Conservation (phyloP, 23 red algal genomes). For the Gracilaria gracilis region DNA sequence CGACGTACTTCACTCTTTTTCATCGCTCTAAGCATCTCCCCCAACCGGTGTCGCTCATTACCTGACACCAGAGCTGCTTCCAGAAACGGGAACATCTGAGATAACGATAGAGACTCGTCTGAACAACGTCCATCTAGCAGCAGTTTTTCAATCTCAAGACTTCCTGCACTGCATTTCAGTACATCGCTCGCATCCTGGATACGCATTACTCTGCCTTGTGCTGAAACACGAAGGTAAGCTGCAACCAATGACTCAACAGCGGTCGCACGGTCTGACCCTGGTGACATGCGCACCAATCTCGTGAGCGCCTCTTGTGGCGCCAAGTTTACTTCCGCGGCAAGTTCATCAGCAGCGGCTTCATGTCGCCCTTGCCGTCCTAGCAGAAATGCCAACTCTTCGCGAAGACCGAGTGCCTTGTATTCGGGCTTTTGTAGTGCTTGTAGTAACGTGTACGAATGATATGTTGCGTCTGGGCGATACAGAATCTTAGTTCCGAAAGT, state of each 20-base stretch:
- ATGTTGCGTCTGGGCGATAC: slow-evolving; percentile 26
- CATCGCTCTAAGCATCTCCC: slow-evolving; percentile 48
- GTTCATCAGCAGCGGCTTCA: slow-evolving; percentile 69
- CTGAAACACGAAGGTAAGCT: slow-evolving; percentile 59
- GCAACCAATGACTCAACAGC: slow-evolving; percentile 53
- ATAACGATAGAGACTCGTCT: slow-evolving; percentile 37
- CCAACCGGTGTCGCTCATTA: slow-evolving; percentile 55
- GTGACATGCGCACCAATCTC: slow-evolving; percentile 54
- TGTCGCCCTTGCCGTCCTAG: slow-evolving; percentile 65
- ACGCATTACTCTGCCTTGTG: slow-evolving; percentile 39
- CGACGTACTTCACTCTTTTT: slow-evolving; percentile 67
- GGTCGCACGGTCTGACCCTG: slow-evolving; percentile 16
- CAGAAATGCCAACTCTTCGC: slow-evolving; percentile 63
- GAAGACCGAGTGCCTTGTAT: slow-evolving; percentile 52
- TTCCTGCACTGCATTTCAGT: slow-evolving; percentile 28
- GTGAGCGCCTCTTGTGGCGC: slow-evolving; percentile 45
- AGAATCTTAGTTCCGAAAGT: slow-evolving; percentile 46
- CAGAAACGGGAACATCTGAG: slow-evolving; percentile 51
- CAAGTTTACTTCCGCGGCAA: slow-evolving; percentile 62
- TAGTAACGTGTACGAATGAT: slow-evolving; percentile 65
- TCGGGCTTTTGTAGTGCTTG: slow-evolving; percentile 58
- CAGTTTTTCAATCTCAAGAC: slow-evolving; percentile 61
- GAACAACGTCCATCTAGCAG: slow-evolving; percentile 34
- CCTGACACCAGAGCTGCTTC: slow-evolving; percentile 40
- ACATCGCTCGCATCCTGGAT: slow-evolving; percentile 52